These are phyloP conservation scores for Beauveria sp. DNA, from an alignment of 2,329 filamentous ascomycete genomes.

Conservation along the genomic window DNA sequence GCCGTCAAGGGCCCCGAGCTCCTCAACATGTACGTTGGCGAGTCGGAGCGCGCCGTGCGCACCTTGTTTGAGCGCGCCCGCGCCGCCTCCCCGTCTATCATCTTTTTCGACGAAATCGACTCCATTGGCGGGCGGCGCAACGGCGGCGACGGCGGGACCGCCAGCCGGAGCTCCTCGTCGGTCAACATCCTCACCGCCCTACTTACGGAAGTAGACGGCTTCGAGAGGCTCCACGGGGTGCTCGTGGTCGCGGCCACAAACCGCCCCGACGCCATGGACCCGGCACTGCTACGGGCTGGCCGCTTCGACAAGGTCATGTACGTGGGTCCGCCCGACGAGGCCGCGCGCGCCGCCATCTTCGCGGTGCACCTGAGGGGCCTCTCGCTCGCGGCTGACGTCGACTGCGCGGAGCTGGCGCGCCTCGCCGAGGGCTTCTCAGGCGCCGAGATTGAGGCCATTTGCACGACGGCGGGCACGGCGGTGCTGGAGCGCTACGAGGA, in stretches of 20 bases:
- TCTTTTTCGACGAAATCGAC: conserved; percentile 97
- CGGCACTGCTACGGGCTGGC: conserved; percentile 77
- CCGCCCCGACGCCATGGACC: conserved; percentile 76
- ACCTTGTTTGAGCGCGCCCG: conserved; percentile 80
- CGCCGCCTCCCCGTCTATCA: conserved; percentile 81
- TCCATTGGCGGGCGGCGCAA: conserved; percentile 58
- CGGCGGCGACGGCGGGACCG: conserved; percentile 35
- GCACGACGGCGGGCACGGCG: conserved; percentile 35
- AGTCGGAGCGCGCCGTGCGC: conserved; percentile 79
- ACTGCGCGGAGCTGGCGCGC: conserved; percentile 54
- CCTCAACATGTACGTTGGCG: conserved; percentile 94
- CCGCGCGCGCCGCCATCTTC: conserved; percentile 71
- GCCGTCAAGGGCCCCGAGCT: conserved; percentile 90
- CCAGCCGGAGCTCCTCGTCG: conserved; percentile 30
- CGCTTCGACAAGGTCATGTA: conserved; percentile 81
- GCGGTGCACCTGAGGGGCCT: conserved; percentile 56
- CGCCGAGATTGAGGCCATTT: conserved; percentile 63
- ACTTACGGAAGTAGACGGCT: conserved; percentile 93
- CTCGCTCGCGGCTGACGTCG: conserved; percentile 53
- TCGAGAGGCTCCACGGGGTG: conserved; percentile 75
- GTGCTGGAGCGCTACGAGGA: conserved; percentile 32
- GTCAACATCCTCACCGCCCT: conserved; percentile 85
- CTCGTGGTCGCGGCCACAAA: conserved; percentile 89
- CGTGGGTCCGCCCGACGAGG: conserved; percentile 69
- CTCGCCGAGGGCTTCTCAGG: conserved; percentile 74